Base-by-base conservation (phyloP, 2,329 filamentous ascomycete genomes). In the Paraphaeosphaeria sporulosa region DNA sequence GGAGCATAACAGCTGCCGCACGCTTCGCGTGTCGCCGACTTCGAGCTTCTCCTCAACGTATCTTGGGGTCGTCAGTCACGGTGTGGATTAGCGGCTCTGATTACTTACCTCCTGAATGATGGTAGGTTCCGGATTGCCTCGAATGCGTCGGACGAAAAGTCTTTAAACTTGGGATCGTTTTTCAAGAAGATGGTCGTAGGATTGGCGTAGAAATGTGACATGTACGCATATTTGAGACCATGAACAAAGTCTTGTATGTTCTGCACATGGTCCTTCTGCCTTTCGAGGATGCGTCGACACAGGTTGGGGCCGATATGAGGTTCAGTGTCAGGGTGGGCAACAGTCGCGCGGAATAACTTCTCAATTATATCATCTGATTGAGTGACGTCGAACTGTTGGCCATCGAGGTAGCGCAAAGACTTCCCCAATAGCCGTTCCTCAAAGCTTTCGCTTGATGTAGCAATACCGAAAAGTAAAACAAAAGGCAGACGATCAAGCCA, bases 131-230 rank as follows among this genome's bases (percentile, higher is more conserved):
- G 86, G 8, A 91, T 76, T 12, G 89, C 88, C 65, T 92, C 86
- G 8, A 90, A 75, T 65, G 92, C 89, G 61, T 90, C 85, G 1
- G 79, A 69, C 53, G 89, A 83, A 0, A 92, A 64, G 3, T 80
- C 66, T 9, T 73, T 60, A 43, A 72, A 65, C 5, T 69, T 46
- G 5, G 81, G 49, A 13, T 67, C 64, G 1, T 80, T 57, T 15
- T 79, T 78, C 10, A 88, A 76, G 36, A 94, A 83, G 4, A 92
- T 75, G 62, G 88, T 92, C 3, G 93, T 80, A 0, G 90, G 87
- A 67, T 93, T 94, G 42, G 90, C 90, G 68, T 92, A 94, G 71
- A 92, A 94, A 73, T 93, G 90, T 59, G 89, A 92, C 91, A 96
- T 94, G 72, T 93, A 93, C 0, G 89, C 87, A 77, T 94, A 95